These are phyloP conservation scores for Pyrus hybrid DNA, from an alignment of 331 rosid genomes.

Conservation along the genomic window DNA sequence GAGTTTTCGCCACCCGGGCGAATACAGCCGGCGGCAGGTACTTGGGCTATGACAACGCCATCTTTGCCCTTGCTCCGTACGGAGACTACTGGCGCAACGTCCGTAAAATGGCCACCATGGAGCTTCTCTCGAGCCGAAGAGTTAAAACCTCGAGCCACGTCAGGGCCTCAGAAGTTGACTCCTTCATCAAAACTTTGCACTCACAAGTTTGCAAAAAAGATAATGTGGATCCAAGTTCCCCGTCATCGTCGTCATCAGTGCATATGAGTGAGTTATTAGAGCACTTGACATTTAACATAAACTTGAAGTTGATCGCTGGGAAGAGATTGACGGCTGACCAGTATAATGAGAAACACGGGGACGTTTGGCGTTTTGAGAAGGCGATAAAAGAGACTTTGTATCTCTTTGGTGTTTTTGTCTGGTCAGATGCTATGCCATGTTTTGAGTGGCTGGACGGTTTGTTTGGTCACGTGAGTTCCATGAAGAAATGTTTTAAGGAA, in stretches of 20 bases:
- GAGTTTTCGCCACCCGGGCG: conserved; percentile 43
- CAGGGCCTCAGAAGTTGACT: conserved; percentile 23
- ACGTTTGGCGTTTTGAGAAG: conserved; percentile 21
- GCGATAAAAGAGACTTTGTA: conserved; percentile 21
- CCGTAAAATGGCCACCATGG: conserved; percentile 38
- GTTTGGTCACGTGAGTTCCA: conserved; percentile 38
- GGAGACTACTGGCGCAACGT: conserved; percentile 56
- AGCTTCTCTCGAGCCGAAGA: conserved; percentile 42
- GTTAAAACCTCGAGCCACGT: conserved; percentile 34
- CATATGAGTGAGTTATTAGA: conserved; percentile 33
- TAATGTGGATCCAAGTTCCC: background rate
- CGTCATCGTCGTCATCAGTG: background rate
- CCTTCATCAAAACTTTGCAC: conserved; percentile 32
- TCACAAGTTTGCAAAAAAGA: background rate
- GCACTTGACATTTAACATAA: conserved; percentile 38
- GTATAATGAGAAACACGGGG: conserved; percentile 4
- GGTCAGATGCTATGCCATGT: conserved; percentile 26
- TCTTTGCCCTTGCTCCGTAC: conserved; percentile 44
- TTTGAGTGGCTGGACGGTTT: conserved; percentile 40
- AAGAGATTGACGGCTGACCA: conserved; percentile 28
- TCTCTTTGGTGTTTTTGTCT: conserved; percentile 20
- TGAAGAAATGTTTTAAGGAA: conserved; percentile 38
- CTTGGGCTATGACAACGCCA: conserved; percentile 41
- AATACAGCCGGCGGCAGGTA: conserved; percentile 32
- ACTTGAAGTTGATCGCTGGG: conserved; percentile 33